These are phyloP conservation scores for Cladophialophora exuberans DNA, from an alignment of 2,329 filamentous ascomycete genomes.

Conservation along the genomic window DNA sequence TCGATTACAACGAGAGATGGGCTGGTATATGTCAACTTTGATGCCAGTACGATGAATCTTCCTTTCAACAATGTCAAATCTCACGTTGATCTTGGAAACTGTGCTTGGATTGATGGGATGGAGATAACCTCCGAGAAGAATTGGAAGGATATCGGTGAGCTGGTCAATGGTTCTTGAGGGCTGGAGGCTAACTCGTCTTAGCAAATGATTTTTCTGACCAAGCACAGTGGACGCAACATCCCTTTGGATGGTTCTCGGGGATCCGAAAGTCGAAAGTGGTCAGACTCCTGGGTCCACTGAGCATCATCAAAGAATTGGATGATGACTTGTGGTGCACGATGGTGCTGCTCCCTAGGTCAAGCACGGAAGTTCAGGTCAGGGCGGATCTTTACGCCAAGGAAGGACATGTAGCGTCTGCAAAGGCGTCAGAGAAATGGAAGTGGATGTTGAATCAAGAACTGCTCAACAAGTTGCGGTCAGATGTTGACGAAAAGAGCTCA, in stretches of 20 bases:
- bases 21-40: slow-evolving; percentile 31
- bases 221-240: slow-evolving; percentile 23
- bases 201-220: slow-evolving; percentile 29
- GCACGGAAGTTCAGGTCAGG: slow-evolving; percentile 20
- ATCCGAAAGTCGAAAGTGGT: slow-evolving; percentile 21
- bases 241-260: slow-evolving; percentile 23
- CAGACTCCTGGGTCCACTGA: slow-evolving; percentile 24
- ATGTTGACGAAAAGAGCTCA: neutral
- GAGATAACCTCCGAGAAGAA: slow-evolving; percentile 21
- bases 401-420: slow-evolving; percentile 9
- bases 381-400: slow-evolving; percentile 26
- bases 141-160: slow-evolving; percentile 31
- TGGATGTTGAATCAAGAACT: slow-evolving; percentile 27
- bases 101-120: slow-evolving; percentile 24
- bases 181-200: neutral
- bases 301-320: slow-evolving; percentile 27
- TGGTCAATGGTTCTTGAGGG: neutral
- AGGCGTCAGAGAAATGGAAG: slow-evolving; percentile 20
- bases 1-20: slow-evolving; percentile 26
- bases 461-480: slow-evolving; percentile 7
- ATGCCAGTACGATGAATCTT: slow-evolving; percentile 28
- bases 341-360: slow-evolving; percentile 21
- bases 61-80: slow-evolving; percentile 31
- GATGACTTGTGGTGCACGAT: slow-evolving; percentile 27
- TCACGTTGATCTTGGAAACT: slow-evolving; percentile 23